phyloP scores from a whole-genome alignment of 2,329 filamentous ascomycete genomes.

The Claviceps fusiformis region DNA sequence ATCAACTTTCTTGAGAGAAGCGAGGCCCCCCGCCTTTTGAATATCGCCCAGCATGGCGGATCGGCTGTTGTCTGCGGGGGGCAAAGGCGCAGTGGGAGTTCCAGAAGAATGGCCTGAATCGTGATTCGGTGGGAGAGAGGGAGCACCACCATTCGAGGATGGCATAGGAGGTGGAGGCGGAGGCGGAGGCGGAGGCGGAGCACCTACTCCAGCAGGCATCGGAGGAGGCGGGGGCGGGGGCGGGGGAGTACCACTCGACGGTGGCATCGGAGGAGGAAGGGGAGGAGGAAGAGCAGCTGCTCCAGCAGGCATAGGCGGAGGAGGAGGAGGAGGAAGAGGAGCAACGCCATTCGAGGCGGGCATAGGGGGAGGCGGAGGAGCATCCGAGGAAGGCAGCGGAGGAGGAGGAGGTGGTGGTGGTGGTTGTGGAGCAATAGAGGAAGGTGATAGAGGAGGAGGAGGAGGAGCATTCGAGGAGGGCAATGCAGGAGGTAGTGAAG shows the following conservation, averaged over 20 bases:
- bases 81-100: conserved; percentile 30
- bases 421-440: conserved; percentile 14
- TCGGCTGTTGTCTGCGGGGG: conserved; percentile 32
- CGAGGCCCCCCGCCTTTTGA: conserved; percentile 53
- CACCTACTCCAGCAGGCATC: conserved; percentile 15
- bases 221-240: conserved; percentile 25
- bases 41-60: conserved; percentile 58
- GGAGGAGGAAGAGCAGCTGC: conserved; percentile 1
- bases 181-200: conserved; percentile 20
- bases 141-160: conserved; percentile 15
- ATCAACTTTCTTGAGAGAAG: conserved; percentile 62
- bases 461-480: conserved; percentile 16
- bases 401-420: conserved; percentile 18
- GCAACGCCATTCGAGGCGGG: conserved; percentile 9
- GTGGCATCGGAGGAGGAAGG: conserved; percentile 13
- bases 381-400: conserved; percentile 15
- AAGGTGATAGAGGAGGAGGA: background rate
- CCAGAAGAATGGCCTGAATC: conserved; percentile 45
- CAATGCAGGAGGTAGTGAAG: conserved; percentile 16
- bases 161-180: conserved; percentile 18
- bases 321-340: conserved; percentile 25
- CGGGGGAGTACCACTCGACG: conserved; percentile 18
- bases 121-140: conserved; percentile 38
- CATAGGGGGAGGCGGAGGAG: conserved; percentile 17
- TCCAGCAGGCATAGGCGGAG: conserved; percentile 23